Evolutionary conservation across 2,329 filamentous ascomycete genomes (phyloP).

Genomic region (Diaporthe citri): DNA sequence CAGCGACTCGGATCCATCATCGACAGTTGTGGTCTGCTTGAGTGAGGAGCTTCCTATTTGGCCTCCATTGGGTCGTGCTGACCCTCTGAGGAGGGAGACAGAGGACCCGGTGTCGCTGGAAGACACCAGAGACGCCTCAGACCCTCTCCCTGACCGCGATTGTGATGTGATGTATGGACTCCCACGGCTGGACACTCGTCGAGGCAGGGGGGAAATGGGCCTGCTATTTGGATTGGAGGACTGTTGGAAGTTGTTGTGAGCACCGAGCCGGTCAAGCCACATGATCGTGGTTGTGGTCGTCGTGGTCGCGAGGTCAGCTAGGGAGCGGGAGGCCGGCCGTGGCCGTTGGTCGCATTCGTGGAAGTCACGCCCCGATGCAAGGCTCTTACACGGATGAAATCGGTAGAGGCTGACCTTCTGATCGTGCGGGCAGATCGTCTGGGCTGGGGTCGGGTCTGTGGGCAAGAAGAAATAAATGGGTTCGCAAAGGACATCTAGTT

Average conservation of each 20-base stretch:
- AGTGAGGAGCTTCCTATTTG: conserved; percentile 66
- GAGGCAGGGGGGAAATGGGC: conserved; percentile 39
- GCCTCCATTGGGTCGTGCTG: conserved; percentile 55
- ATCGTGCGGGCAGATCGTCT: neutral
- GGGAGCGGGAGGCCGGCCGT: conserved; percentile 20
- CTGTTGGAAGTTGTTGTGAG: conserved; percentile 26
- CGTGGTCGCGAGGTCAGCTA: conserved; percentile 16
- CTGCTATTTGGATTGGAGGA: conserved; percentile 36
- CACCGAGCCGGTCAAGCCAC: conserved; percentile 40
- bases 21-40: conserved; percentile 57
- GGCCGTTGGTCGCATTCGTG: conserved; percentile 23
- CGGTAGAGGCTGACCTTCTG: neutral
- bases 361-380: neutral
- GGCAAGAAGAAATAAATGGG: neutral
- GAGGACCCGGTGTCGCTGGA: conserved; percentile 67
- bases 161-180: conserved; percentile 38
- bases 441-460: neutral
- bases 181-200: conserved; percentile 34
- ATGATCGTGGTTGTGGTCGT: conserved; percentile 25
- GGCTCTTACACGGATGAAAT: neutral
- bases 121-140: conserved; percentile 70
- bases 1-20: conserved; percentile 70
- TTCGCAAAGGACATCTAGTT: neutral
- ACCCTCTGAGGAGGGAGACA: conserved; percentile 63
- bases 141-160: conserved; percentile 61